phyloP scores from a whole-genome alignment of 108 stramenopile species.

The Pseudonitzschia multistriata region DNA sequence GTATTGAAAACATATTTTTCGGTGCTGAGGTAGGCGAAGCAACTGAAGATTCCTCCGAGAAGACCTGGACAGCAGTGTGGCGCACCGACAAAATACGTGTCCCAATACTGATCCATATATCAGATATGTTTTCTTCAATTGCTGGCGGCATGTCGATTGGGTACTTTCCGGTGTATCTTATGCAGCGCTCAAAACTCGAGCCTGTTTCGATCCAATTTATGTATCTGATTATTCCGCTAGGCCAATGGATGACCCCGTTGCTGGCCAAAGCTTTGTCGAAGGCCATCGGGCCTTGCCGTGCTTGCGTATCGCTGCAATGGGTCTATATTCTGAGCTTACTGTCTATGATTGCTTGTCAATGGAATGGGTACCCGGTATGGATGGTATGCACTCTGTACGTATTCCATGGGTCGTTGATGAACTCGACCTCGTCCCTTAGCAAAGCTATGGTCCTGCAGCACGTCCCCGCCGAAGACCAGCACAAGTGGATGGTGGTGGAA shows the following conservation, averaged over 20 bases:
- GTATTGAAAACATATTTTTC: neutral
- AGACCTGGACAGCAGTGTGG: neutral
- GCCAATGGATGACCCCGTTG: neutral
- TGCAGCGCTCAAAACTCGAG: neutral
- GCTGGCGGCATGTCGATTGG: constrained; percentile 16
- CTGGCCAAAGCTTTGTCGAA: neutral
- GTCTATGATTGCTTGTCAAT: constrained; percentile 5
- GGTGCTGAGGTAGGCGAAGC: neutral
- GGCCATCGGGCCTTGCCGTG: neutral
- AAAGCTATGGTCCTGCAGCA: neutral
- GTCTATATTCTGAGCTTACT: neutral
- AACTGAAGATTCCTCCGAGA: neutral
- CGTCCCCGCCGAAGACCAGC: neutral
- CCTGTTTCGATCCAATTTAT: neutral
- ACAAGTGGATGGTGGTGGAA: neutral
- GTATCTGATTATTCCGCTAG: neutral
- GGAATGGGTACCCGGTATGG: neutral
- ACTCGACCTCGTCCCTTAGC: constrained; percentile 7
- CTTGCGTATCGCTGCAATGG: constrained; percentile 5
- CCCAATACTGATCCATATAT: constrained; percentile 7
- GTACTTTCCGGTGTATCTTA: constrained; percentile 13
- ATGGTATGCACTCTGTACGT: neutral
- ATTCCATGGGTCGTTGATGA: constrained; percentile 15
- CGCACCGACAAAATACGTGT: constrained; percentile 8
- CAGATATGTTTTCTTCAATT: constrained; percentile 18